These are phyloP conservation scores for Butyriboletus appendiculatus DNA, from an alignment of 1,284 basidiomycete genomes.

Conservation along the genomic window DNA sequence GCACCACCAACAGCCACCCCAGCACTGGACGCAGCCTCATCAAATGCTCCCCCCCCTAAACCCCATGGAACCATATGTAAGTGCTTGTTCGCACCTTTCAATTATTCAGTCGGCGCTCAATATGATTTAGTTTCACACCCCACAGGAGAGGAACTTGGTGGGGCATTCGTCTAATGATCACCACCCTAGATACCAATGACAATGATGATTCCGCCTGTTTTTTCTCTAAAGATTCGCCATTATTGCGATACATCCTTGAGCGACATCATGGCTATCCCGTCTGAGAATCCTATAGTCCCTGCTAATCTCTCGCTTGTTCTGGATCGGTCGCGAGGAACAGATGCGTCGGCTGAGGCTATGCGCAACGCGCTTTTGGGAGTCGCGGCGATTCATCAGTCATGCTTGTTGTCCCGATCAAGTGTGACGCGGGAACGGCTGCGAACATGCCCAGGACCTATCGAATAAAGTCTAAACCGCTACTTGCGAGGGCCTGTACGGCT, in stretches of 20 bases:
- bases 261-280: constrained; percentile 36
- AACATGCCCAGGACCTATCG: constrained; percentile 31
- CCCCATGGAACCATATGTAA: constrained; percentile 62
- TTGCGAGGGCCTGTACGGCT: constrained; percentile 31
- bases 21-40: constrained; percentile 44
- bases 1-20: constrained; percentile 38
- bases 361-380: constrained; percentile 30
- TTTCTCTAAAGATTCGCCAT: constrained; percentile 38
- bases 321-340: constrained; percentile 31
- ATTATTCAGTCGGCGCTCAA: constrained; percentile 13
- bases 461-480: constrained; percentile 30
- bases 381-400: constrained; percentile 32
- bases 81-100: constrained; percentile 23
- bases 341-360: constrained; percentile 31
- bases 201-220: constrained; percentile 31
- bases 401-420: constrained; percentile 29
- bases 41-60: constrained; percentile 44
- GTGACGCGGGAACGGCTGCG: constrained; percentile 25
- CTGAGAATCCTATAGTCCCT: constrained; percentile 38
- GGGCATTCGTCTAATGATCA: constrained; percentile 48
- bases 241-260: constrained; percentile 41
- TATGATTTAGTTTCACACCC: constrained; percentile 39
- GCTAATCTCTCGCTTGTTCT: constrained; percentile 34
- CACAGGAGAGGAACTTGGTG: constrained; percentile 53
- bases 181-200: constrained; percentile 52